These are phyloP conservation scores for Sarocladium strictum DNA, from an alignment of 2,329 filamentous ascomycete species.

Conservation along the genomic window DNA sequence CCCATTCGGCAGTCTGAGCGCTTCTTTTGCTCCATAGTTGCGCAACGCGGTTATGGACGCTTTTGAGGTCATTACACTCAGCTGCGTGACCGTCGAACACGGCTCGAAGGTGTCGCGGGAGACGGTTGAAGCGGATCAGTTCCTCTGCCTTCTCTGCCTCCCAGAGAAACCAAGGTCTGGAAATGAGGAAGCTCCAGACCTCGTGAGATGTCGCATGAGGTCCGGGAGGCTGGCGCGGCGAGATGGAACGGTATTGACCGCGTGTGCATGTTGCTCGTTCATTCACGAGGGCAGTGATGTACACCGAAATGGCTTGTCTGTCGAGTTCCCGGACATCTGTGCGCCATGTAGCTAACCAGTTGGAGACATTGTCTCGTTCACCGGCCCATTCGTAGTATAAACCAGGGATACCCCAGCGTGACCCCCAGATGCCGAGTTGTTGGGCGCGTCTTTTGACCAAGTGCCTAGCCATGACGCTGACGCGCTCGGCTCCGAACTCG, in stretches of 20 bases:
- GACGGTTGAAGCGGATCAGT: not conserved
- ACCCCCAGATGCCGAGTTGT: not conserved
- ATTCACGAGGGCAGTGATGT: not conserved
- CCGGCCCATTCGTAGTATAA: not conserved
- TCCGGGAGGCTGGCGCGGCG: not conserved
- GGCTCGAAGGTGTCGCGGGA: not conserved
- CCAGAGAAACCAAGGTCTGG: not conserved
- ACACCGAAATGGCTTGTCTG: not conserved
- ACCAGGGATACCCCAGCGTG: not conserved
- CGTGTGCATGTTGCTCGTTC: not conserved
- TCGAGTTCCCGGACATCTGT: not conserved
- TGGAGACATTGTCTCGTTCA: not conserved
- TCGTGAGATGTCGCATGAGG: not conserved
- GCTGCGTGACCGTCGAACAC: not conserved
- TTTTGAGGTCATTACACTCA: not conserved
- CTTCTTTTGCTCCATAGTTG: not conserved
- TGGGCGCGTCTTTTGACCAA: not conserved
- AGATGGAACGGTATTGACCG: not conserved
- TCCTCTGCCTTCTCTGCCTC: not conserved
- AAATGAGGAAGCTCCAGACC: not conserved
- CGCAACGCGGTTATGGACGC: not conserved
- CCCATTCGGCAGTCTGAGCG: not conserved
- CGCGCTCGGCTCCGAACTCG: not conserved
- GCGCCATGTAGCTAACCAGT: not conserved
- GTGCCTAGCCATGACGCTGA: not conserved